phyloP scores from a whole-genome alignment of 164 flowering plant species.

The Euptelea pleiosperma region DNA sequence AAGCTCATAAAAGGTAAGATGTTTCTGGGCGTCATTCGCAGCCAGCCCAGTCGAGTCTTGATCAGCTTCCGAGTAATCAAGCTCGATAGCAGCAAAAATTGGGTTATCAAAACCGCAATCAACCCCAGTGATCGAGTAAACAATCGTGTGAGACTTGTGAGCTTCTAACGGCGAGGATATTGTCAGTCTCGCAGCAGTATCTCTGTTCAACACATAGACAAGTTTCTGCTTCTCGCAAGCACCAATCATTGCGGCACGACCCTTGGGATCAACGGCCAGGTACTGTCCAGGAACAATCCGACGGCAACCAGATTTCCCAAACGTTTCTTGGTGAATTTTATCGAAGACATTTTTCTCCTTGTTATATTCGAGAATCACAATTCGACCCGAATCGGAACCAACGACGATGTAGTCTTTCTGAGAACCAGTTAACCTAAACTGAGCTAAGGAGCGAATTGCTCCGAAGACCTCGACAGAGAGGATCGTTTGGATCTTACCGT shows the following conservation, averaged over 20 bases:
- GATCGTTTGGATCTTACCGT: conserved; percentile 82
- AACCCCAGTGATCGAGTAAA: conserved; percentile 76
- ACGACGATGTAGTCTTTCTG: conserved; percentile 91
- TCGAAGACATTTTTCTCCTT: conserved; percentile 80
- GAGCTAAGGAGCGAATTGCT: conserved; percentile 77
- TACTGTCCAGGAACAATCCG: conserved; percentile 94
- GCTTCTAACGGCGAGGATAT: conserved; percentile 95
- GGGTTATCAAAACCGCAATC: conserved; percentile 99
- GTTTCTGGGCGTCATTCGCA: conserved; percentile 91
- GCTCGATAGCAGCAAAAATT: conserved; percentile 90
- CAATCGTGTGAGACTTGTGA: conserved; percentile 83
- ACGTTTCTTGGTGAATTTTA: conserved; percentile 91
- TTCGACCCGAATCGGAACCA: conserved; percentile 95
- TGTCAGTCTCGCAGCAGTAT: conserved; percentile 86
- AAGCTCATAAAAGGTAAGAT: conserved; percentile 89
- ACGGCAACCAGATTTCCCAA: conserved; percentile 92
- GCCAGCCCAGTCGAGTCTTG: conserved; percentile 92
- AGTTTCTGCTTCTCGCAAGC: conserved; percentile 98
- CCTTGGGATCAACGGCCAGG: conserved; percentile 88
- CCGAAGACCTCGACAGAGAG: conserved; percentile 89
- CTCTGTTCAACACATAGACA: conserved; percentile 92
- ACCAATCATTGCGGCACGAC: conserved; percentile 92
- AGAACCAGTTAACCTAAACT: conserved; percentile 84
- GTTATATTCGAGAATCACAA: conserved; percentile 84
- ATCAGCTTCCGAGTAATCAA: conserved; percentile 96